A percentile compares a stretch with the other conserved stretches of the same genome.
Evolutionary conservation across 2,329 filamentous ascomycete species (phyloP).

Genomic region (Boeremia exigua): DNA sequence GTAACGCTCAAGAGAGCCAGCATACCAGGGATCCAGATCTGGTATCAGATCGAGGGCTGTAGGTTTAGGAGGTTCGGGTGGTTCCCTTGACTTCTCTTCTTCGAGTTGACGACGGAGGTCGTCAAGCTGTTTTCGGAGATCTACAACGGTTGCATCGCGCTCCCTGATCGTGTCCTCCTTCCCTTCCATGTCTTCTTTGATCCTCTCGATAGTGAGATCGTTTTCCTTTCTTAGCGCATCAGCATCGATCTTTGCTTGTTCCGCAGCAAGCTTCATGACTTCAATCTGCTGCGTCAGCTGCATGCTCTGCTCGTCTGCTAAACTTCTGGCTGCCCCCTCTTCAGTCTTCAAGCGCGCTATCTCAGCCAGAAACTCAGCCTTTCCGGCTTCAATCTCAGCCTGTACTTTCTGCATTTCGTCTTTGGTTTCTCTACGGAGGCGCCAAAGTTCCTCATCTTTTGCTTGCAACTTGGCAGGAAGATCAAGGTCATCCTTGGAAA

Average conservation of each 20-base stretch:
- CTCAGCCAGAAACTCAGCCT: constrained; percentile 16
- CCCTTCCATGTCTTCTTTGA: constrained; percentile 44
- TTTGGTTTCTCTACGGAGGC: constrained; percentile 29
- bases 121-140: constrained; percentile 33
- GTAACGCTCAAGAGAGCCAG: constrained; percentile 61
- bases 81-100: constrained; percentile 32
- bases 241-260: constrained; percentile 31
- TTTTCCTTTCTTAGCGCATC: constrained; percentile 38
- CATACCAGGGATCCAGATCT: constrained; percentile 64
- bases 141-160: constrained; percentile 30
- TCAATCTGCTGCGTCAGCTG: constrained; percentile 29
- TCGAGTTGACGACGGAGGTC: constrained; percentile 33
- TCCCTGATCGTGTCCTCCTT: constrained; percentile 43
- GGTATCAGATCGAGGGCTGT: constrained; percentile 51
- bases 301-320: constrained; percentile 24
- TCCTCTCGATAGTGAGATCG: constrained; percentile 35
- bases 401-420: constrained; percentile 26
- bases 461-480: constrained; percentile 35
- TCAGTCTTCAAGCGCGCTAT: constrained; percentile 28
- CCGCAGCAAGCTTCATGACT: constrained; percentile 23
- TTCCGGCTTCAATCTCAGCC: constrained; percentile 24
- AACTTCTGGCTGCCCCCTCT: constrained; percentile 22
- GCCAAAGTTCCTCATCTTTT: constrained; percentile 38
- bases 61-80: constrained; percentile 28
- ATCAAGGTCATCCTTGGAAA: constrained; percentile 8